Evolutionary conservation across 192 early-diverging fungal species (phyloP).

Genomic region (Coemansia sp.): DNA sequence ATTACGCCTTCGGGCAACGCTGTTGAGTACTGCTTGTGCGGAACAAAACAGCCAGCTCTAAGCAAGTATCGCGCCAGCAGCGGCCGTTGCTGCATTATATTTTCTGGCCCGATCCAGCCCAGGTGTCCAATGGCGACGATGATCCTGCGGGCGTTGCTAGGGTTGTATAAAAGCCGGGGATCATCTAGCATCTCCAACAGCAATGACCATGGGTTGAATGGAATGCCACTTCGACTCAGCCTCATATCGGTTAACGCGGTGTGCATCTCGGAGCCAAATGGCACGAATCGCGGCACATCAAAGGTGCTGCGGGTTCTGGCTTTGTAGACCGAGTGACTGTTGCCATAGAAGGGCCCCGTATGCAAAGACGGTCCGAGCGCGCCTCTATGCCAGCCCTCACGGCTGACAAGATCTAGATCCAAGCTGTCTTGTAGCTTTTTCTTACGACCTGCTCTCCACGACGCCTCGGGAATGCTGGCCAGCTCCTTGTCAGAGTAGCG

Average conservation of each 20-base stretch:
- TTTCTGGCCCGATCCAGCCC: conserved; percentile 24
- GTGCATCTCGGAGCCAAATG: conserved; percentile 18
- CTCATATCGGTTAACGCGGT: conserved; percentile 11
- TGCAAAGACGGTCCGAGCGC: not conserved
- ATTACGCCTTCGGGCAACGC: not conserved
- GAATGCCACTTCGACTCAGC: not conserved
- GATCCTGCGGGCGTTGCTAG: not conserved
- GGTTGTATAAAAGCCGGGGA: conserved; percentile 8
- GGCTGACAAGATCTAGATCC: not conserved
- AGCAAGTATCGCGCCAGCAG: conserved; percentile 18
- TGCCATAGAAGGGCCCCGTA: conserved; percentile 14
- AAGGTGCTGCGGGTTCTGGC: not conserved
- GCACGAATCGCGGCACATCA: conserved; percentile 16
- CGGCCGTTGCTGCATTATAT: conserved; percentile 20
- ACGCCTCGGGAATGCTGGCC: conserved; percentile 8
- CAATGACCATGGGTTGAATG: conserved; percentile 45
- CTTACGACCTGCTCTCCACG: conserved; percentile 23
- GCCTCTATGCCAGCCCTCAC: not conserved
- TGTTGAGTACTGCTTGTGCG: not conserved
- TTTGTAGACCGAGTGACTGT: conserved; percentile 9
- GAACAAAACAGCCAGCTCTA: not conserved
- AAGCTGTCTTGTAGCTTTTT: not conserved
- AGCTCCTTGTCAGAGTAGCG: conserved; percentile 8
- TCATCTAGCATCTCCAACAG: conserved; percentile 41
- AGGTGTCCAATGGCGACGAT: conserved; percentile 17